A percentile compares a stretch with the other conserved stretches of the same genome.
phyloP scores from a whole-genome alignment of 75 land plant genomes.

The Pseudotsuga menziesii region DNA sequence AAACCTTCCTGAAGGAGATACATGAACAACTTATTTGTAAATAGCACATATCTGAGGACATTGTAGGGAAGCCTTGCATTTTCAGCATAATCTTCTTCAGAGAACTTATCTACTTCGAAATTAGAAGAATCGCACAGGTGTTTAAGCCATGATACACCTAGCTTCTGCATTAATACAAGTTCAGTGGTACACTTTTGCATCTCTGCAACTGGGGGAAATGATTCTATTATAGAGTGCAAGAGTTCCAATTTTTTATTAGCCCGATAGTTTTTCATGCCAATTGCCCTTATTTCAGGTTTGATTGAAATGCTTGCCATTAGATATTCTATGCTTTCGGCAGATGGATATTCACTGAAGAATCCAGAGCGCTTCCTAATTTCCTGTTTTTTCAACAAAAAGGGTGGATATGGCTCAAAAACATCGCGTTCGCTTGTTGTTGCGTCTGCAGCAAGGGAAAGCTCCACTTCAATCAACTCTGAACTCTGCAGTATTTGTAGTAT shows the following conservation, averaged over 20 bases:
- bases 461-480: slow-evolving; percentile 26
- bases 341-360: slow-evolving; percentile 15
- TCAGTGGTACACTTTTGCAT: slow-evolving; percentile 21
- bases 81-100: not conserved
- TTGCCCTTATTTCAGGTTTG: too few species aligned
- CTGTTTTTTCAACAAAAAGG: slow-evolving; percentile 14
- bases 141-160: slow-evolving; percentile 11
- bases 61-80: slow-evolving; percentile 19
- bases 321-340: not conserved
- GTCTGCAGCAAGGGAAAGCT: slow-evolving; percentile 20
- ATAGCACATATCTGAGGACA: slow-evolving; percentile 23
- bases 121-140: not conserved
- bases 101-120: not conserved
- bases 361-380: slow-evolving; percentile 33
- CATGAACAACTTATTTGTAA: slow-evolving; percentile 23
- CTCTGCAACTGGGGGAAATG: slow-evolving; percentile 18
- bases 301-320: not conserved
- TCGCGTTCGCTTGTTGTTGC: slow-evolving; percentile 17
- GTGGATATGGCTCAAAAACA: slow-evolving; percentile 39
- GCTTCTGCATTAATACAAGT: slow-evolving; percentile 7
- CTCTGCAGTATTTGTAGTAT: slow-evolving; percentile 17
- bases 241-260: slow-evolving; percentile 19
- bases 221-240: slow-evolving; percentile 1
- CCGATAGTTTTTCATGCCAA: too few species aligned
- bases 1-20: slow-evolving; percentile 2